These are phyloP conservation scores for carrot (Daucus carota) DNA, from an alignment of 129 eudicot species.

Conservation along the genomic window DNA sequence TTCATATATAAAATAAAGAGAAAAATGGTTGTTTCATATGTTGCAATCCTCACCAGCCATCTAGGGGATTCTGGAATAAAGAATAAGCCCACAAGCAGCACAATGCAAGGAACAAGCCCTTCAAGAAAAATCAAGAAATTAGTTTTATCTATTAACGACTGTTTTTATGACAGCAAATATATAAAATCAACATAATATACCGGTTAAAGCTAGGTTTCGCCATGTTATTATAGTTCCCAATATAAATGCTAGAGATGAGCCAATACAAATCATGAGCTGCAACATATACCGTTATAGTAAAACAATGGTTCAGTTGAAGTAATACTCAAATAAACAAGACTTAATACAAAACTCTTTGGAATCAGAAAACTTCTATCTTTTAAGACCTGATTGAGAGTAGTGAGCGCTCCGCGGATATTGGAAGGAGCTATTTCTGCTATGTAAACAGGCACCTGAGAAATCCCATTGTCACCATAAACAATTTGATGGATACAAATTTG, in stretches of 20 bases:
- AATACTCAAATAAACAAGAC: background rate
- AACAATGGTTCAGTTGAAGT: background rate
- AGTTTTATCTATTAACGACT: background rate
- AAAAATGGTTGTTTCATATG: too few relatives aligned
- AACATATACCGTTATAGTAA: background rate
- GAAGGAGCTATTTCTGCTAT: constrained; percentile 79
- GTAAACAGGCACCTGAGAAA: constrained; percentile 58
- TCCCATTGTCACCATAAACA: constrained; percentile 5
- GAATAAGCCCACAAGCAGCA: constrained; percentile 55
- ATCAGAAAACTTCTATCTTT: background rate
- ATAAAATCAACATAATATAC: constrained; percentile 14
- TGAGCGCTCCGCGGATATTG: constrained; percentile 73
- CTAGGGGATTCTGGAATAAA: constrained; percentile 91
- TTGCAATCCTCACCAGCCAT: constrained; percentile 66
- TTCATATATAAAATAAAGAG: too few relatives aligned
- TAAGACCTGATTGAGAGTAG: constrained; percentile 64
- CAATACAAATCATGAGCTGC: constrained; percentile 71
- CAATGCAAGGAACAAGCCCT: constrained; percentile 62
- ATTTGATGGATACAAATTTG: background rate
- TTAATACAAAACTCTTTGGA: background rate
- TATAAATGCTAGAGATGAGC: constrained; percentile 50
- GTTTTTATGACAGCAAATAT: background rate
- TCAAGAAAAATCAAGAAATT: constrained; percentile 5
- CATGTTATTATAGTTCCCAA: constrained; percentile 68
- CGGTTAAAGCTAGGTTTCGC: constrained; percentile 63